Conservation (phyloP, 192 early-diverging fungal species). For the Backusella mclennaniae region DNA sequence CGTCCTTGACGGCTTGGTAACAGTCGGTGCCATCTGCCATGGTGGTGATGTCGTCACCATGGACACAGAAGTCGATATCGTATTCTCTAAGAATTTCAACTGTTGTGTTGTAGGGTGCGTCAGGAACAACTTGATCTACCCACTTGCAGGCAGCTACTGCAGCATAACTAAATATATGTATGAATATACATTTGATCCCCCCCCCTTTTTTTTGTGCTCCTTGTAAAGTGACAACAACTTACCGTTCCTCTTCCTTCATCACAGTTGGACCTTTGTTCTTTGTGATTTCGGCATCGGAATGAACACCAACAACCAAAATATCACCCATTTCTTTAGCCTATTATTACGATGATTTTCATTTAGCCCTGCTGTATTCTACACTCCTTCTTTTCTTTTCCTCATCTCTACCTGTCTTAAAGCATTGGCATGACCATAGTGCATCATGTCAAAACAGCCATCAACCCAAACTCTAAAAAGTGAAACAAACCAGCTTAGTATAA, state of each 20-base stretch:
- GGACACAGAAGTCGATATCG: conserved; percentile 93
- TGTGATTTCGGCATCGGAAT: conserved; percentile 91
- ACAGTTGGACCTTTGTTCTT: conserved; percentile 96
- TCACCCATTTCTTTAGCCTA: conserved; percentile 95
- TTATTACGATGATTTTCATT: not conserved
- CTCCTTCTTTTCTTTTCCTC: not conserved
- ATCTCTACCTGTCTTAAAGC: conserved; percentile 82
- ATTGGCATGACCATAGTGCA: conserved; percentile 96
- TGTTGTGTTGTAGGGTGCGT: conserved; percentile 92
- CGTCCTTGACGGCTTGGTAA: conserved; percentile 94
- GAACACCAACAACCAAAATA: conserved; percentile 92
- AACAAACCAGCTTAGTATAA: not conserved
- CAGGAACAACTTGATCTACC: conserved; percentile 88
- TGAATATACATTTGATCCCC: not conserved
- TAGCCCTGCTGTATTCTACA: not conserved
- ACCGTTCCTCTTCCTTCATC: conserved; percentile 94
- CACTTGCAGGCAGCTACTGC: conserved; percentile 96
- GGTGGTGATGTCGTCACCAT: conserved; percentile 98
- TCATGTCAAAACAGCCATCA: conserved; percentile 96
- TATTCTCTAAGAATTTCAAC: conserved; percentile 84
- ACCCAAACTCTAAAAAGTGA: conserved; percentile 63
- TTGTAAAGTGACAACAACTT: not conserved
- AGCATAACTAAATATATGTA: conserved; percentile 61
- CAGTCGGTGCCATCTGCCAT: conserved; percentile 95
- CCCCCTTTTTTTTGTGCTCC: not conserved